Conservation (phyloP, 139 green algal species). For the Zygnema cylindricum region DNA sequence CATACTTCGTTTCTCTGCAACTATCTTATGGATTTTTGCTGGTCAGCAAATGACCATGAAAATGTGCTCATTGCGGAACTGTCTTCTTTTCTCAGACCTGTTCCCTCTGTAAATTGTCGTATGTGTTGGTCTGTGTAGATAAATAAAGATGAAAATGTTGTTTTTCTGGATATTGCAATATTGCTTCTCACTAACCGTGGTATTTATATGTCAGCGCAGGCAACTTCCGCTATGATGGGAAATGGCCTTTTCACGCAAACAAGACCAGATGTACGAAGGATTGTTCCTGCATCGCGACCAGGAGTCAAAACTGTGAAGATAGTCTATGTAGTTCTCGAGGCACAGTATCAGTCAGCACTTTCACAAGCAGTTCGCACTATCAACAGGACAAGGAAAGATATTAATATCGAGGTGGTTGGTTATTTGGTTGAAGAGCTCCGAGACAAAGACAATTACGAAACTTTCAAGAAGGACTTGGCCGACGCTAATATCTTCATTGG, state of each 20-base stretch:
- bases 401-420: constrained; percentile 95
- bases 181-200: too few relatives aligned
- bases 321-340: constrained; percentile 97
- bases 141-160: too few relatives aligned
- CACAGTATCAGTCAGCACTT: constrained; percentile 96
- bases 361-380: constrained; percentile 86
- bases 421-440: constrained; percentile 99
- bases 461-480: constrained; percentile 75
- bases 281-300: constrained; percentile 54
- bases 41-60: too few relatives aligned
- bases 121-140: too few relatives aligned
- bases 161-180: too few relatives aligned
- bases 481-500: constrained; percentile 98
- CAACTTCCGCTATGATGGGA: constrained; percentile 27
- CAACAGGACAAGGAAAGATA: constrained; percentile 82
- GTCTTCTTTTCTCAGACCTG: too few relatives aligned
- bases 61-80: too few relatives aligned
- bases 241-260: constrained; percentile 90
- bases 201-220: constrained; percentile 20
- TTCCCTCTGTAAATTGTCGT: too few relatives aligned
- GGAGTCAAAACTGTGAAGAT: constrained; percentile 78
- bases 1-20: too few relatives aligned
- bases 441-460: constrained; percentile 84
- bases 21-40: too few relatives aligned
- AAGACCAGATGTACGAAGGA: constrained; percentile 85